A percentile compares a stretch with the other conserved stretches of the same genome.
phyloP scores from a whole-genome alignment of 805 yeast genomes.

The Wickerhamomyces sydowiorum region DNA sequence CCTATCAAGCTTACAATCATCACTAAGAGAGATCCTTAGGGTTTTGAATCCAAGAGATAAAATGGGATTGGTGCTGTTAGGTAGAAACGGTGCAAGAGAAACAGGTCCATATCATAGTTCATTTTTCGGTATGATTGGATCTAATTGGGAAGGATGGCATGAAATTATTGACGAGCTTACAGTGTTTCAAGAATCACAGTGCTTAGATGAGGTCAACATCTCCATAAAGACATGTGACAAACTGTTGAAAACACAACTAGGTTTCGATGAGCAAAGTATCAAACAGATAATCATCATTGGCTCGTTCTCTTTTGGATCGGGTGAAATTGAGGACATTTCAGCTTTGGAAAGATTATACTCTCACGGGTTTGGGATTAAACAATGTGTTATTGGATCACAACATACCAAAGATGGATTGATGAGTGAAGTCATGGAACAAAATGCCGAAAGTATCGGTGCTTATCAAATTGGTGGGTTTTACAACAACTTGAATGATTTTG shows the following conservation, averaged over 20 bases:
- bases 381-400: neutral
- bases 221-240: neutral
- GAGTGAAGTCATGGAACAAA: neutral
- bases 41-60: conserved; percentile 32
- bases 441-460: neutral
- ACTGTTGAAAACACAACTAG: neutral
- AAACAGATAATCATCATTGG: neutral
- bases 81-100: conserved; percentile 36
- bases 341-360: neutral
- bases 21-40: conserved; percentile 23
- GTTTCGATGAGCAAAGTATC: neutral
- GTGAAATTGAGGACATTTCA: neutral
- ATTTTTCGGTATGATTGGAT: conserved; percentile 40
- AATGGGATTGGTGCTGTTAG: conserved; percentile 43
- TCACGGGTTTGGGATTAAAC: neutral
- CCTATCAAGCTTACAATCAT: conserved; percentile 16
- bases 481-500: neutral
- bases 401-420: neutral
- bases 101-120: conserved; percentile 30
- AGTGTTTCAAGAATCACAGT: conserved; percentile 10
- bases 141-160: conserved; percentile 45
- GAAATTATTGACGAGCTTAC: conserved; percentile 33
- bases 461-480: neutral
- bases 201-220: neutral
- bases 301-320: too few species aligned